These are phyloP conservation scores for Aureobasidium sp. DNA, from an alignment of 2,329 filamentous ascomycete genomes.

Conservation along the genomic window DNA sequence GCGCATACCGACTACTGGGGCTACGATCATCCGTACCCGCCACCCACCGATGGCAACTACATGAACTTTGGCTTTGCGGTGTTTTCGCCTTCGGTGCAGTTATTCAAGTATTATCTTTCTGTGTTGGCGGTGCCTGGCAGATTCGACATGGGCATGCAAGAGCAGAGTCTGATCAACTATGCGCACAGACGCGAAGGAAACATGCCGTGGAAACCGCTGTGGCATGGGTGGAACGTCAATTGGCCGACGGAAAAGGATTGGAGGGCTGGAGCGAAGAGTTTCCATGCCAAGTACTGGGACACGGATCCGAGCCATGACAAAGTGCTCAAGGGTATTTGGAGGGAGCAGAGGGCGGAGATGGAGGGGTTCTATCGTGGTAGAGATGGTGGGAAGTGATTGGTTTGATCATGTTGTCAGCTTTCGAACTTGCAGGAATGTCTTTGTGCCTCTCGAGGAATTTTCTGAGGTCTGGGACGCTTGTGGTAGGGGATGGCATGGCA, in stretches of 20 bases:
- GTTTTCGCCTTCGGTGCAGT: constrained; percentile 26
- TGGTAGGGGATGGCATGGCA: too few relatives aligned
- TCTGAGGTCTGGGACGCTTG: too few relatives aligned
- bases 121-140: constrained; percentile 28
- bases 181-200: constrained; percentile 33
- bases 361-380: constrained; percentile 29
- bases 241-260: constrained; percentile 34
- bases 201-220: constrained; percentile 36
- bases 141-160: constrained; percentile 30
- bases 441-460: too few relatives aligned
- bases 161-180: constrained; percentile 37
- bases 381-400: constrained; percentile 17
- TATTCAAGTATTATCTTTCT: constrained; percentile 33
- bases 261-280: constrained; percentile 29
- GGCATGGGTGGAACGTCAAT: constrained; percentile 35
- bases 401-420: too few relatives aligned
- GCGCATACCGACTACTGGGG: constrained; percentile 26
- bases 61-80: constrained; percentile 35
- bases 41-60: constrained; percentile 22
- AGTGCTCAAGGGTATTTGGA: constrained; percentile 30
- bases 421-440: too few relatives aligned
- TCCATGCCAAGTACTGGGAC: constrained; percentile 38
- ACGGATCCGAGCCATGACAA: constrained; percentile 29
- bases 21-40: constrained; percentile 23
- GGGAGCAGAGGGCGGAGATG: constrained; percentile 31